Base-by-base conservation (phyloP, 2,329 filamentous ascomycete species). In the Hyphodiscus sp. region DNA sequence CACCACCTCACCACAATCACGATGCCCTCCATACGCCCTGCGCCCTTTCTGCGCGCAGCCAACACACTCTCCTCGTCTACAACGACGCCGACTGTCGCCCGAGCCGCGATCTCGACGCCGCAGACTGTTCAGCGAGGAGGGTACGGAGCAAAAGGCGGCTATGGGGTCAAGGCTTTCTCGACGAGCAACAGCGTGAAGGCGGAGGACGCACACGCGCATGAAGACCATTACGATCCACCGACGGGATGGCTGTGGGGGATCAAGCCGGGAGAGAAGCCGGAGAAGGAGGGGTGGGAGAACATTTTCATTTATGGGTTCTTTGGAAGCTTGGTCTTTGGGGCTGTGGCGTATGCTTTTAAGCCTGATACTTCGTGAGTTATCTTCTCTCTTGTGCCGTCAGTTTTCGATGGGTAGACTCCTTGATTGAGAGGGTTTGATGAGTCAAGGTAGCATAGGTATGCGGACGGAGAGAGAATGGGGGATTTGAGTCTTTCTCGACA, bases 231-330 rank as follows among this genome's bases (percentile, higher is more conserved):
- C 74, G 94, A 99, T 63, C 85, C 91, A 47, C 92, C 94, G 2
- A 81, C 78, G 53, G 94, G 94, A 66, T 96, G 91, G 89, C 83
- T 99, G 66, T 96, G 89, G 72, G 91, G 91, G 62, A 81, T 96
- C 65, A 91, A 91, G 78, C 94, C 94, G 38, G 91, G 91, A 59
- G 89, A 96, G 82, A 95, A 96, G 79, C 85, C 89, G 69, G 83
- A 95, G 80, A 88, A 90, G 72, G 94, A 99, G 76, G 94, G 92
- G 50, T 99, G 94, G 94, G 94, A 99, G 80, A 83, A 79, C 62
- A 74, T 91, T 52, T 91, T 87, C 77, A 86, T 86, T 70, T 89
- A 88, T 70, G 91, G 91, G 48, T 91, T 95, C 73, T 87, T 85
- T 70, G 89, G 89, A 51, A 86, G 84, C 67, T 74, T 95, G 67